Base-by-base conservation (phyloP, 2,329 filamentous ascomycete species). In the Paracamarosporium sp. region DNA sequence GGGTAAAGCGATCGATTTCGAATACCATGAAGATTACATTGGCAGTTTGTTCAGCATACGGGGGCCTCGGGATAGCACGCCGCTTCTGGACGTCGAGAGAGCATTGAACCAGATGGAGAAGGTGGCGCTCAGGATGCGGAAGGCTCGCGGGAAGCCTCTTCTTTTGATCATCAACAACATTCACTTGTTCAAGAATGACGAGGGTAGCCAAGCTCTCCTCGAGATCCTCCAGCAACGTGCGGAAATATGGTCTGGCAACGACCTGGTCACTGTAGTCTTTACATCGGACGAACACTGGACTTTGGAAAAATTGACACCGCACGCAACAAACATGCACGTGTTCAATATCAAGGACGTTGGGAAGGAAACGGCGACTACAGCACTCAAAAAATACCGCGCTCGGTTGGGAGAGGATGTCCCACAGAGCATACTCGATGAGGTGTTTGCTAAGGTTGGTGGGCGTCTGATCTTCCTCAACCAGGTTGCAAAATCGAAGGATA, bases 211-310 rank as follows among this genome's bases (percentile, higher is more conserved):
- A 57, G 92, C 97, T 72, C 80, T 99, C 13, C 86, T 99, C 31
- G 95, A 98, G 75, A 86, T 98, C 40, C 86, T 98, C 22, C 95
- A 99, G 72, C 95, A 99, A 74, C 87, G 93, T 35, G 94, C 95
- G 0, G 95, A 99, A 76, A 91, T 95, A 73, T 99, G 95, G 95
- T 93, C 94, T 0, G 93, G 93, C 1, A 88, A 90, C 31, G 93
- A 92, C 62, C 84, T 98, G 5, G 91, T 96, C 35, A 98, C 94
- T 0, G 87, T 92, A 80, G 88, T 99, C 20, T 93, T 99, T 78
- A 98, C 97, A 76, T 93, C 89, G 51, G 95, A 99, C 74, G 94
- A 98, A 75, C 97, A 96, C 78, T 99, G 94, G 95, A 90, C 98
- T 0, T 96, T 97, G 66, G 95, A 99, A 76, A 87, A 93, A 12